phyloP scores from a whole-genome alignment of 1,284 basidiomycete species.

The Tilletiopsis washingtonensis region DNA sequence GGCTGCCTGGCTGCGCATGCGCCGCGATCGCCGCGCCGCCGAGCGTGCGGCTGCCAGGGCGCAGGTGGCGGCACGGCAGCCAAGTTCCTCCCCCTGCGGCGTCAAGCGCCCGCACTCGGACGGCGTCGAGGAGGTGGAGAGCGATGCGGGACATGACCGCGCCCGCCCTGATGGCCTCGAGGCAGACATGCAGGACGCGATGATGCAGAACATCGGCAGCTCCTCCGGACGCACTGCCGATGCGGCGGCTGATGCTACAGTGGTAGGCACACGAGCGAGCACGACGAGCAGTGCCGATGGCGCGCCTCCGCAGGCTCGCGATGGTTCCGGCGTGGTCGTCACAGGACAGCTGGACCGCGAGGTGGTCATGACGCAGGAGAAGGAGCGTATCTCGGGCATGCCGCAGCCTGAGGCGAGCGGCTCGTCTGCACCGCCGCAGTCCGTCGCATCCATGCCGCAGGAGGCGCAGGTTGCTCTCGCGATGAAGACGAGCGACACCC shows the following conservation, averaged over 20 bases:
- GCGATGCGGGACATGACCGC: no score
- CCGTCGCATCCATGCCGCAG: conserved; percentile 4
- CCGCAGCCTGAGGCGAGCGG: no score
- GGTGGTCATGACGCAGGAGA: conserved; percentile 20
- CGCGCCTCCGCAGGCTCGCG: background rate
- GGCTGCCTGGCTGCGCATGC: conserved; percentile 15
- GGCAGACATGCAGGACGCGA: no score
- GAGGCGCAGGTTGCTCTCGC: conserved; percentile 13
- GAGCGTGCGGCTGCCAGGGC: no score
- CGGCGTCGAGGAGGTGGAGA: conserved; percentile 5
- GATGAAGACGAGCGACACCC: conserved; percentile 41
- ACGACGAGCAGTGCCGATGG: no score
- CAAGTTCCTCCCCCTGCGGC: background rate
- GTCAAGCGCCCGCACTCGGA: background rate
- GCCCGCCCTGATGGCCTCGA: no score
- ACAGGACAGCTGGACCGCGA: conserved; percentile 21
- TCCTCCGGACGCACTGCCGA: no score
- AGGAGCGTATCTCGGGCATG: no score
- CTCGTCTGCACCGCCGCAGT: background rate
- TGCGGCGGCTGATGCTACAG: no score
- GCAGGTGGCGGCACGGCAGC: background rate
- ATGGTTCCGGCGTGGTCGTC: conserved; percentile 16
- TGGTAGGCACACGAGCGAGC: no score
- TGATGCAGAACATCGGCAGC: no score
- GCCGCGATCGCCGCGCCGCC: background rate